These are phyloP conservation scores for Begonia fuchsioides DNA, from an alignment of 306 rosid species.

Conservation along the genomic window DNA sequence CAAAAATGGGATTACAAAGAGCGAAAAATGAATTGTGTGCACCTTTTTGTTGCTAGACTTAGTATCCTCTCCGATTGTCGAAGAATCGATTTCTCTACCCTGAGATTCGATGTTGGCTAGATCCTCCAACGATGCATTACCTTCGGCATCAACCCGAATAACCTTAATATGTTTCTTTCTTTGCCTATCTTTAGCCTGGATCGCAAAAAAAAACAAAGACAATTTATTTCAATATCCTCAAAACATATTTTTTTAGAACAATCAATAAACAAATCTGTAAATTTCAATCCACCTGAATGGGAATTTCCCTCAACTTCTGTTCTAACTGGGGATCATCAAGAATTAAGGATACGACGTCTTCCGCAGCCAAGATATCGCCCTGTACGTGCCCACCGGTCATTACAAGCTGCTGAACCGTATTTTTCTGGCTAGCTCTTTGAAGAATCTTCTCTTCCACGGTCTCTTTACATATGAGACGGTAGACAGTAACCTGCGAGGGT, in stretches of 20 bases:
- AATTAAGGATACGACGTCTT: conserved; percentile 92
- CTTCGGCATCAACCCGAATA: conserved; percentile 76
- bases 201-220: background rate
- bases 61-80: conserved; percentile 44
- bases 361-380: conserved; percentile 95
- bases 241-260: background rate
- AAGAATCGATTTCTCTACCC: conserved; percentile 35
- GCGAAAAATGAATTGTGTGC: conserved; percentile 3
- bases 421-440: conserved; percentile 93
- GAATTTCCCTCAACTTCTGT: conserved; percentile 75
- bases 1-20: too few relatives aligned
- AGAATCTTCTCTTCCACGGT: conserved; percentile 99
- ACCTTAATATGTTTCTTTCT: conserved; percentile 68
- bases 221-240: background rate
- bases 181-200: conserved; percentile 70
- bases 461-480: conserved; percentile 93
- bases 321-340: conserved; percentile 91
- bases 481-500: conserved; percentile 64
- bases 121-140: conserved; percentile 88
- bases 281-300: conserved; percentile 52
- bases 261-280: conserved; percentile 6
- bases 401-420: conserved; percentile 95
- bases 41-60: conserved; percentile 75
- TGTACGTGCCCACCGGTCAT: conserved; percentile 98
- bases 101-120: conserved; percentile 27